These are phyloP conservation scores for Paratinospora sagittata DNA, from an alignment of 164 flowering plant species.

Conservation along the genomic window DNA sequence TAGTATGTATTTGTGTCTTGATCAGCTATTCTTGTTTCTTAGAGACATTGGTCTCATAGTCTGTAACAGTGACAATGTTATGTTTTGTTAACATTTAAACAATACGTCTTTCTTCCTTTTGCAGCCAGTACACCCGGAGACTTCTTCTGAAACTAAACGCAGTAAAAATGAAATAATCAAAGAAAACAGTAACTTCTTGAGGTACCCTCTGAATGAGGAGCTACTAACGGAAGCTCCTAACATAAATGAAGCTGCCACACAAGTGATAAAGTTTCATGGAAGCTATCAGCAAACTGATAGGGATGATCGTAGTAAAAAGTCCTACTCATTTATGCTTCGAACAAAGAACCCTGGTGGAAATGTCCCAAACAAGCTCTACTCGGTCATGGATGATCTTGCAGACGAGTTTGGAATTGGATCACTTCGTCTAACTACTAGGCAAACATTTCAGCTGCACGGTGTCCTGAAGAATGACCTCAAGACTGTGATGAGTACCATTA, in stretches of 20 bases:
- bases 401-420: constrained; percentile 95
- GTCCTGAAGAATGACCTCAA: constrained; percentile 82
- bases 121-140: constrained; percentile 78
- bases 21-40: neutral
- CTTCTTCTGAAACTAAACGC: constrained; percentile 59
- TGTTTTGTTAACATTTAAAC: neutral
- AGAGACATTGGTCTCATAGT: neutral
- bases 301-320: constrained; percentile 66
- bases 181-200: constrained; percentile 82
- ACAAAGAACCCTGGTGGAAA: constrained; percentile 95
- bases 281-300: constrained; percentile 90
- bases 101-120: constrained; percentile 12
- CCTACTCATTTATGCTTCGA: constrained; percentile 93
- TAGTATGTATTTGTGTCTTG: neutral
- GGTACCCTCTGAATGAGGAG: constrained; percentile 97
- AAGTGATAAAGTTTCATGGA: constrained; percentile 96
- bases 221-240: constrained; percentile 73
- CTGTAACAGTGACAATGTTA: neutral
- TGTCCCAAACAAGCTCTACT: constrained; percentile 82
- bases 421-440: constrained; percentile 92
- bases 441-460: constrained; percentile 99
- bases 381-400: constrained; percentile 93
- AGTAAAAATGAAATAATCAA: constrained; percentile 96
- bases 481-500: constrained; percentile 88
- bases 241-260: constrained; percentile 84